These are phyloP conservation scores for Zanthoxylum bungeanum DNA, from an alignment of 345 rosid genomes.

Conservation along the genomic window DNA sequence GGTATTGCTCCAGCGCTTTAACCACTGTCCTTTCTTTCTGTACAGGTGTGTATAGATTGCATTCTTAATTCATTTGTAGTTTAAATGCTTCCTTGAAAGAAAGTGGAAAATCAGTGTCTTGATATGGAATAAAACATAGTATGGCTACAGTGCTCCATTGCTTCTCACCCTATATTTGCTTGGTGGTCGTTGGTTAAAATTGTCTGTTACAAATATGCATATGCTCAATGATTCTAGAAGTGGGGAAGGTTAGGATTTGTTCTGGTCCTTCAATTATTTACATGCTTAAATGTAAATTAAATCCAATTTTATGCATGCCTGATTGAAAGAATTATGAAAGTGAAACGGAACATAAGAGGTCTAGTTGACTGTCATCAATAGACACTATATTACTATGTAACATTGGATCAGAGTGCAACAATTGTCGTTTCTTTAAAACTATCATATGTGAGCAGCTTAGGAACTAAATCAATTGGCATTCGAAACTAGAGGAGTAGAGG, in stretches of 20 bases:
- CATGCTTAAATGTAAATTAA: too few species aligned
- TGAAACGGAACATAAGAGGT: too few species aligned
- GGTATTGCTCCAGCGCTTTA: slow-evolving; percentile 32
- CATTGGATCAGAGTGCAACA: too few species aligned
- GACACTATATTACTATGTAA: too few species aligned
- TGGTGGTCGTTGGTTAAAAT: not conserved
- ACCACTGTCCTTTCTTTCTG: not conserved
- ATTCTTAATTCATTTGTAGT: not conserved
- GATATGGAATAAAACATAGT: not conserved
- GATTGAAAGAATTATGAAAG: too few species aligned
- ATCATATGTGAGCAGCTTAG: too few species aligned
- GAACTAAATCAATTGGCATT: too few species aligned
- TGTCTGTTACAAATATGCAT: not conserved
- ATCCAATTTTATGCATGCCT: too few species aligned
- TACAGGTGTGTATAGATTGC: too few species aligned
- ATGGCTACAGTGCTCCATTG: not conserved
- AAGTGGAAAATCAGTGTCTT: not conserved
- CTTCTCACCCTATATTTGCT: not conserved
- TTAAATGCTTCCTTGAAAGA: not conserved
- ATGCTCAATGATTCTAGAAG: not conserved
- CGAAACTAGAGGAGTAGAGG: too few species aligned
- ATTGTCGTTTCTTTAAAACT: too few species aligned
- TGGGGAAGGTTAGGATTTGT: not conserved
- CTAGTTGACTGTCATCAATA: too few species aligned
- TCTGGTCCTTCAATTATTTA: not conserved